Percentiles rank a stretch among this genome's conserved stretches.
Evolutionary conservation across 257 asterid species (phyloP).

Genomic region (Jacaranda copaia): DNA sequence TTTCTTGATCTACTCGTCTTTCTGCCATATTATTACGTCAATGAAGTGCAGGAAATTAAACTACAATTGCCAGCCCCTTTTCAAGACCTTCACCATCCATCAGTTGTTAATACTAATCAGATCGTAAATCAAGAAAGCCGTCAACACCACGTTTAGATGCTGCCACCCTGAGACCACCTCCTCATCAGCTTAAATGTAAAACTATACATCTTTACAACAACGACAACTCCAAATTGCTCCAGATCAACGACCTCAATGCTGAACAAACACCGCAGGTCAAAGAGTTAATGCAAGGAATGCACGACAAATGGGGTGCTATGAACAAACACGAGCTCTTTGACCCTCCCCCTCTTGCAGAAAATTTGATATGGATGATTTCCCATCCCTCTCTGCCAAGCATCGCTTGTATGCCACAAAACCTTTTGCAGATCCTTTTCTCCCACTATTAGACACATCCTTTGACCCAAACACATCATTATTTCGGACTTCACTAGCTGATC

Average conservation of each 20-base stretch:
- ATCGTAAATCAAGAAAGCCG: not conserved
- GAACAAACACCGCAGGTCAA: too few relatives aligned
- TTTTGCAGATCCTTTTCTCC: slow-evolving; percentile 27
- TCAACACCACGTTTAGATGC: not conserved
- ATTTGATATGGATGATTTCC: slow-evolving; percentile 34
- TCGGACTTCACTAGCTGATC: not conserved
- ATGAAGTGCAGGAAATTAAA: not conserved
- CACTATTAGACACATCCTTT: not conserved
- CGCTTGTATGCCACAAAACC: slow-evolving; percentile 56
- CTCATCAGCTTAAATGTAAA: not conserved
- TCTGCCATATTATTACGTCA: not conserved
- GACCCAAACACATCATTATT: slow-evolving; percentile 24
- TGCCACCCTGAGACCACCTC: not conserved
- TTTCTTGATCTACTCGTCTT: not conserved
- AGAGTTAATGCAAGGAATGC: not conserved
- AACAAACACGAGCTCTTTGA: slow-evolving; percentile 46
- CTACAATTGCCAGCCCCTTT: not conserved
- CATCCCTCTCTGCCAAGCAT: slow-evolving; percentile 46
- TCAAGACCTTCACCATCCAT: not conserved
- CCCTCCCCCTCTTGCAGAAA: slow-evolving; percentile 43
- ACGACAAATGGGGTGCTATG: slow-evolving; percentile 17
- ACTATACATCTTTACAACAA: not conserved
- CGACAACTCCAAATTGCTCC: too few relatives aligned
- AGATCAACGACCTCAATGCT: not conserved
- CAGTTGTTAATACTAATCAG: not conserved